Base-by-base conservation (phyloP, 192 early-diverging fungal species). In the Podila verticillata region DNA sequence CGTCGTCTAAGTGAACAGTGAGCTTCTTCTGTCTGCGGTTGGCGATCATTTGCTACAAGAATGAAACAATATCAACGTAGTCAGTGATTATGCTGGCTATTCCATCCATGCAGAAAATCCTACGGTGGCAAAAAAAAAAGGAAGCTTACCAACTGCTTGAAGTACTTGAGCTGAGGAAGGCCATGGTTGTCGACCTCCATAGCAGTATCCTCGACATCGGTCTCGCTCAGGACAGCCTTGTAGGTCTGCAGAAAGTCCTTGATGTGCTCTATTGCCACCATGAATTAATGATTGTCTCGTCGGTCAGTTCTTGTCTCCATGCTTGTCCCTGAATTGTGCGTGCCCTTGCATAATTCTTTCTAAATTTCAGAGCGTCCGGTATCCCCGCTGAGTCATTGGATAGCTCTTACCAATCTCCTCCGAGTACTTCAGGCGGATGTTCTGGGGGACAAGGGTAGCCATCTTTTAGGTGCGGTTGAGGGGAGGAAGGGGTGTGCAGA, bases 1-100 rank as follows among this genome's bases (percentile, higher is more conserved):
- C 81, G 66, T 95, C 93, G 74, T 93, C 91, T 34, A 95, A 72
- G 47, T 92, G 87, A 48, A 95, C 63, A 26, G 86, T 84, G 15
- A 95, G 70, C 32, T 88, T 82, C 71, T 89, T 86, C 54, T 86
- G 75, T 26, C 84, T 78, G 48, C 92, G 85, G 81, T 95, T 84
- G 8, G 90, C 87, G 63, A 95, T 84, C 36, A 75, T 68, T 87
- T 93, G 91, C 89, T 91, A 68, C 63, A 0, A 48, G 5, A 71
- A 28, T 31, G 1, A 29, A 8, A 20, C 26, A 29, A 8, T 5
- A 17, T 28, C 15, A 49, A 5, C 10, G 34, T 31, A n/a, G 39
- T 51, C 35, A 59, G 56, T 8, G 34, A 49, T 24, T 4, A 17
- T 49, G 31, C n/a, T 10, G 20, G 19, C 10, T 30, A 15, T 17